A percentile compares a stretch with the other conserved stretches of the same genome.
phyloP scores from a whole-genome alignment of 1,139 yeast genomes.

The Candida neerlandica region DNA sequence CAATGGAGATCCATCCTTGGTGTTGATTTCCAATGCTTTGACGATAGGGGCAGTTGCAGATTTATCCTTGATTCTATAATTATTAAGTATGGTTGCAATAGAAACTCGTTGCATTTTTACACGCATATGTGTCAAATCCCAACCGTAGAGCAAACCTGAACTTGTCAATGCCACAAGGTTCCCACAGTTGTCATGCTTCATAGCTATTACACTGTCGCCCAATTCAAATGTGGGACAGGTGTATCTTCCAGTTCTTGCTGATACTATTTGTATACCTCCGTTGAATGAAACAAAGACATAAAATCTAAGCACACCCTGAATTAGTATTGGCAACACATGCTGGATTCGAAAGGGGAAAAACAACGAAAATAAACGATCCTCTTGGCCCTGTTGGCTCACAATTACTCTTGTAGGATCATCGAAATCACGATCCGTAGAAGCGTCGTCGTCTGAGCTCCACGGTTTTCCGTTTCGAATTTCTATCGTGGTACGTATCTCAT shows the following conservation, averaged over 20 bases:
- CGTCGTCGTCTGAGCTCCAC: conserved; percentile 31
- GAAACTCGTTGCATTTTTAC: conserved; percentile 46
- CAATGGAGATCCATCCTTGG: conserved; percentile 43
- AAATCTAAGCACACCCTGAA: conserved; percentile 30
- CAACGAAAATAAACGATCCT: conserved; percentile 27
- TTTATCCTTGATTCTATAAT: conserved; percentile 15
- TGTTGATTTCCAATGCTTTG: conserved; percentile 33
- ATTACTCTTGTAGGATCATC: conserved; percentile 49
- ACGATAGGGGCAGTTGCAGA: conserved; percentile 29
- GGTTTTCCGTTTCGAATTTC: conserved; percentile 49
- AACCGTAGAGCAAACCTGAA: conserved; percentile 50
- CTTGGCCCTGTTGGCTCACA: conserved; percentile 20
- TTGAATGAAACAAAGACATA: conserved; percentile 72
- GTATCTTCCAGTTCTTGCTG: conserved; percentile 59
- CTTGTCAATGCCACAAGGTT: conserved; percentile 59
- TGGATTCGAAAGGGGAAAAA: conserved; percentile 47
- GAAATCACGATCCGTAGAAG: conserved; percentile 39
- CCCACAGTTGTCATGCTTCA: conserved; percentile 47
- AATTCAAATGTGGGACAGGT: conserved; percentile 55
- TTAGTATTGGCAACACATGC: conserved; percentile 39
- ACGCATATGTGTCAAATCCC: conserved; percentile 41
- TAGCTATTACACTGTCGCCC: conserved; percentile 59
- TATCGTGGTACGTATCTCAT: conserved; percentile 24
- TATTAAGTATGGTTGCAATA: conserved; percentile 53
- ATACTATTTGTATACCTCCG: conserved; percentile 69